Percentiles rank a stretch among this genome's conserved stretches.
phyloP scores from a whole-genome alignment of 768 basidiomycete genomes.

The Boletus rubroflammeus region DNA sequence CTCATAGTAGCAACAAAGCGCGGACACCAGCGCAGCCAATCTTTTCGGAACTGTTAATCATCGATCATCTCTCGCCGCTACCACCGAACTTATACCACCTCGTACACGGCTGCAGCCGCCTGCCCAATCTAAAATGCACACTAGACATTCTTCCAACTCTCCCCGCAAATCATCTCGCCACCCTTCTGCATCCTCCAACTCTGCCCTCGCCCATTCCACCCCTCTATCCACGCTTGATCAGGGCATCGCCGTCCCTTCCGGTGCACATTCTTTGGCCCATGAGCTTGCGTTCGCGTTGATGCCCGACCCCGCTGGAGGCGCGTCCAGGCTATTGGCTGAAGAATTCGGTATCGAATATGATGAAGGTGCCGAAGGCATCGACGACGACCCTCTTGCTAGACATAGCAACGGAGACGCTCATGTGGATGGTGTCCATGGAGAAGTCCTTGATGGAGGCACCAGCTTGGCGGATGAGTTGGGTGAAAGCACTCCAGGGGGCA shows the following conservation, averaged over 20 bases:
- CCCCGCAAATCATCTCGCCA: conserved; percentile 31
- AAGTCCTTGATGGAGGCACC: conserved; percentile 22
- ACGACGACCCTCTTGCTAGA: conserved; percentile 28
- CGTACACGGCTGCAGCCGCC: not conserved
- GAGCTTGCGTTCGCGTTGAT: conserved; percentile 84
- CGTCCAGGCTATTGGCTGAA: conserved; percentile 74
- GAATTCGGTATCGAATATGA: conserved; percentile 90
- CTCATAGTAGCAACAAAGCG: conserved; percentile 5
- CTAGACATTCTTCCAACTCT: conserved; percentile 25
- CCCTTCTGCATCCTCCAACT: conserved; percentile 21
- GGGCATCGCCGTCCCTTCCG: conserved; percentile 27
- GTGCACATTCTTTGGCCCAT: conserved; percentile 71
- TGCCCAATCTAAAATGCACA: conserved; percentile 20
- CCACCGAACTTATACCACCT: conserved; percentile 11
- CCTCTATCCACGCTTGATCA: conserved; percentile 34
- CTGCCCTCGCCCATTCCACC: conserved; percentile 19
- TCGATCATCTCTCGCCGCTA: conserved; percentile 6
- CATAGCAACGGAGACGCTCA: conserved; percentile 27
- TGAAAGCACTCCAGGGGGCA: conserved; percentile 14
- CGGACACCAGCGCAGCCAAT: conserved; percentile 4
- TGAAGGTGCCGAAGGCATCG: conserved; percentile 81
- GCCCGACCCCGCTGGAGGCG: conserved; percentile 75
- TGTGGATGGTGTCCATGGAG: conserved; percentile 31
- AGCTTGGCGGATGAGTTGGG: conserved; percentile 46
- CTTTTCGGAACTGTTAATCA: conserved; percentile 10